Evolutionary conservation across 2,329 filamentous ascomycete genomes (phyloP).

Genomic region (Torrubiella hemipterigena): DNA sequence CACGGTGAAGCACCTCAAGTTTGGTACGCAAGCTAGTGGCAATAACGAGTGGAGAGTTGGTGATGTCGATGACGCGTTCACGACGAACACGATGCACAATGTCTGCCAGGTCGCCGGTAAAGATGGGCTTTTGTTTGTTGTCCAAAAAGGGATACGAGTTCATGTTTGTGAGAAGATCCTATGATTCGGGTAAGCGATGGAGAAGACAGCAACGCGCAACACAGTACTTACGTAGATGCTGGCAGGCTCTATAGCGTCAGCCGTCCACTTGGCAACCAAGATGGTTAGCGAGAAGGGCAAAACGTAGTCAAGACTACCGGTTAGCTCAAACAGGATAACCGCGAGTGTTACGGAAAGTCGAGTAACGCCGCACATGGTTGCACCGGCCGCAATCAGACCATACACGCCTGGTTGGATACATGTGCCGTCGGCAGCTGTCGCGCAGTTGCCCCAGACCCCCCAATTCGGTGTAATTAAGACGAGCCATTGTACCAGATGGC

Average conservation of each 20-base stretch:
- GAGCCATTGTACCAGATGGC: slow-evolving; percentile 72
- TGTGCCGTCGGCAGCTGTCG: slow-evolving; percentile 56
- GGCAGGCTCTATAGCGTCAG: slow-evolving; percentile 84
- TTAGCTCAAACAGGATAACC: slow-evolving; percentile 92
- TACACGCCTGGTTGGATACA: slow-evolving; percentile 97
- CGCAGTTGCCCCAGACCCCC: slow-evolving; percentile 64
- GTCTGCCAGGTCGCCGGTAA: slow-evolving; percentile 78
- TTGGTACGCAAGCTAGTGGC: slow-evolving; percentile 68
- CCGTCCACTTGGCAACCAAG: slow-evolving; percentile 94
- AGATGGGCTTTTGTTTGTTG: slow-evolving; percentile 85
- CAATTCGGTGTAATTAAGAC: slow-evolving; percentile 63
- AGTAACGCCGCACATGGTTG: slow-evolving; percentile 97
- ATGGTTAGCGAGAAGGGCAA: slow-evolving; percentile 88
- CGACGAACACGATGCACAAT: slow-evolving; percentile 67
- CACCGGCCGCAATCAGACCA: slow-evolving; percentile 83
- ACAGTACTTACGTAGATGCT: slow-evolving; percentile 66
- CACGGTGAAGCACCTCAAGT: slow-evolving; percentile 68
- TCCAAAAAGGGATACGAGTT: slow-evolving; percentile 97
- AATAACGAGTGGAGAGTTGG: slow-evolving; percentile 65
- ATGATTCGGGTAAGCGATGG: slow-evolving; percentile 8
- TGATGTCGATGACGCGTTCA: slow-evolving; percentile 80
- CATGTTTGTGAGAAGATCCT: slow-evolving; percentile 90
- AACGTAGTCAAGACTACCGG: slow-evolving; percentile 88
- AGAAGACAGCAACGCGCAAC: background rate
- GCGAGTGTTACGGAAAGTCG: slow-evolving; percentile 85